Evolutionary conservation across 352 stramenopile genomes (phyloP).

Genomic region (Globisporangium irregulare): DNA sequence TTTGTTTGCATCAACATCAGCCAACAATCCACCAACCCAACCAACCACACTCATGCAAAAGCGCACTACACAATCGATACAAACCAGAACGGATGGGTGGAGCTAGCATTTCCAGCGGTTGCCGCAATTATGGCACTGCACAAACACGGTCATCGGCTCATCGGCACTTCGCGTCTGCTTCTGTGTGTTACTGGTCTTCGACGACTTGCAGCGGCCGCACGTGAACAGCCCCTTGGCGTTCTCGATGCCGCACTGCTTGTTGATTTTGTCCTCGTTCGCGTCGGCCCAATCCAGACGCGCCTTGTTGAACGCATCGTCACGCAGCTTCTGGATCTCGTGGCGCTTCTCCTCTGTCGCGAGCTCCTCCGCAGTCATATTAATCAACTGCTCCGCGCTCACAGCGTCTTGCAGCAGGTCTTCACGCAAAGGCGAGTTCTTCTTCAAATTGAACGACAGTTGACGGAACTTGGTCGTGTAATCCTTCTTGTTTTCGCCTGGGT

Average conservation of each 20-base stretch:
- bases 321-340: constrained; percentile 79
- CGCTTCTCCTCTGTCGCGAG: constrained; percentile 86
- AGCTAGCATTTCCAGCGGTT: constrained; percentile 94
- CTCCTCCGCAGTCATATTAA: constrained; percentile 84
- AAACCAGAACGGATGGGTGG: constrained; percentile 4
- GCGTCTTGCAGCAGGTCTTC: constrained; percentile 68
- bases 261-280: constrained; percentile 90
- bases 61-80: background rate
- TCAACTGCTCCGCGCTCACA: constrained; percentile 68
- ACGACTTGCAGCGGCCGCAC: constrained; percentile 94
- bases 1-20: background rate
- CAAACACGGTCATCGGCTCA: constrained; percentile 98
- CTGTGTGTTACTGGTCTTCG: constrained; percentile 96
- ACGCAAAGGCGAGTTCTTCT: constrained; percentile 85
- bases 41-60: background rate
- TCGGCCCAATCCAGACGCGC: constrained; percentile 87
- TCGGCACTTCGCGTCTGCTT: constrained; percentile 97
- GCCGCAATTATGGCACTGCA: constrained; percentile 95
- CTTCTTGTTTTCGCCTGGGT: constrained; percentile 78
- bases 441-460: constrained; percentile 89
- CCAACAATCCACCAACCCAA: background rate
- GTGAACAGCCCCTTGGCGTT: constrained; percentile 82
- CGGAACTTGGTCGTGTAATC: constrained; percentile 88
- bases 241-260: constrained; percentile 86
- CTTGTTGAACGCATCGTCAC: constrained; percentile 81